Conservation (phyloP, 1,139 yeast genomes). For the Candida smagusa region DNA sequence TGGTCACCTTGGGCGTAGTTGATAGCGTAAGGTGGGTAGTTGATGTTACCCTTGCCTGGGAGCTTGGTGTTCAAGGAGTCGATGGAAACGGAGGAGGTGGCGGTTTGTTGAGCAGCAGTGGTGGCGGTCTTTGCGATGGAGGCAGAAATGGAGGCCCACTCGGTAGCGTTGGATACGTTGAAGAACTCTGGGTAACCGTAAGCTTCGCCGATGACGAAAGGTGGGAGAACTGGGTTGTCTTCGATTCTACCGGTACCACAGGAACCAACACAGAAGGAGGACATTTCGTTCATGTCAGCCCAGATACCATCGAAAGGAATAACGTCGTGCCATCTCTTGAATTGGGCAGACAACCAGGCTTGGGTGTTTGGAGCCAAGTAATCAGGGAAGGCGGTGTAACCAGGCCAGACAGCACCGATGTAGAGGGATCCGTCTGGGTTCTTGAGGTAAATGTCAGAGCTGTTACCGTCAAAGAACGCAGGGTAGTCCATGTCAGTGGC, state of each 20-base stretch:
- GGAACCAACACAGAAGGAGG: slow-evolving; percentile 31
- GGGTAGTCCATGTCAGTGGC: slow-evolving; percentile 20
- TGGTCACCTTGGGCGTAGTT: slow-evolving; percentile 22
- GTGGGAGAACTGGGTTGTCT: slow-evolving; percentile 22
- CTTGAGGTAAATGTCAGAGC: slow-evolving; percentile 23
- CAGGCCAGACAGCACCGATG: slow-evolving; percentile 26
- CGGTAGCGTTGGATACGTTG: slow-evolving; percentile 19
- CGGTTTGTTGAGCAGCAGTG: slow-evolving; percentile 6
- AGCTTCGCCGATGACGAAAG: slow-evolving; percentile 16
- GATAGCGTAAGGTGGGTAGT: slow-evolving; percentile 31
- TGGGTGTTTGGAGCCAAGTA: slow-evolving; percentile 22
- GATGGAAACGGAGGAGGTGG: slow-evolving; percentile 13
- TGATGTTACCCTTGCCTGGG: slow-evolving; percentile 26
- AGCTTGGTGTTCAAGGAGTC: slow-evolving; percentile 18
- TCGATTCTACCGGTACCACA: slow-evolving; percentile 20
- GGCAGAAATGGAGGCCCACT: slow-evolving; percentile 14
- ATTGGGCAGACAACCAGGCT: slow-evolving; percentile 22
- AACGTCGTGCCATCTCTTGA: slow-evolving; percentile 19
- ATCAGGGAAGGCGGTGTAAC: slow-evolving; percentile 32
- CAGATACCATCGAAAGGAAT: slow-evolving; percentile 30
- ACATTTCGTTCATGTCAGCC: slow-evolving; percentile 35
- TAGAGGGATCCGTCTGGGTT: slow-evolving; percentile 26
- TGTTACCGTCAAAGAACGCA: slow-evolving; percentile 23
- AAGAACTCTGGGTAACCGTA: slow-evolving; percentile 19
- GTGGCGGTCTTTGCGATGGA: slow-evolving; percentile 14